Percentiles rank a stretch among this genome's conserved stretches.
phyloP scores from a whole-genome alignment of 169 alveolate species.

The Cryptosporidium tyzzeri region DNA sequence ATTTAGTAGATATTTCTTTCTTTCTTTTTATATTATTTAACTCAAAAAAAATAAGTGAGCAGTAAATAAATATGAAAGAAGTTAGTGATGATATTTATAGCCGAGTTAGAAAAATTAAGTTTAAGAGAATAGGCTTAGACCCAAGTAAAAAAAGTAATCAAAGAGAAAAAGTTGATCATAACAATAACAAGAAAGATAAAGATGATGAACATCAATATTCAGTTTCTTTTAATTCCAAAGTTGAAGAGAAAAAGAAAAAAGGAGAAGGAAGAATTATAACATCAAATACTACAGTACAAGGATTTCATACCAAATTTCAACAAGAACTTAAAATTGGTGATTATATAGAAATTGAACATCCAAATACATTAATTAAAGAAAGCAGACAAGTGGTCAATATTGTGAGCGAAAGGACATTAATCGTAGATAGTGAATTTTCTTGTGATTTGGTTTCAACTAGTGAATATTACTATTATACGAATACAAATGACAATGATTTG shows the following conservation, averaged over 20 bases:
- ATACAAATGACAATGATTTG: slow-evolving; percentile 27
- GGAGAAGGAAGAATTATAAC: slow-evolving; percentile 79
- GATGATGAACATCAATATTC: background rate
- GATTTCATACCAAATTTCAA: slow-evolving; percentile 80
- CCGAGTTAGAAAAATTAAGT: slow-evolving; percentile 29
- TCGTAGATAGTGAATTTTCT: slow-evolving; percentile 69
- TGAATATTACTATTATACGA: slow-evolving; percentile 36
- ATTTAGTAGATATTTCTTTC: too few species aligned
- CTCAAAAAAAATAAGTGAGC: background rate
- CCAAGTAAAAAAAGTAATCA: background rate
- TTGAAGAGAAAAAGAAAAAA: slow-evolving; percentile 12
- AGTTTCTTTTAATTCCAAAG: background rate
- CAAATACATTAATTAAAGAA: slow-evolving; percentile 75
- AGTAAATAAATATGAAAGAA: background rate
- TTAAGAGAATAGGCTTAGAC: background rate
- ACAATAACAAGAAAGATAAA: background rate
- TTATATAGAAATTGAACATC: slow-evolving; percentile 72
- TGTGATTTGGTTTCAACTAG: slow-evolving; percentile 79
- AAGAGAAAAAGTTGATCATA: background rate
- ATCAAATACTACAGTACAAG: slow-evolving; percentile 75
- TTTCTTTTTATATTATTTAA: too few species aligned
- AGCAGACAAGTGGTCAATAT: slow-evolving; percentile 45
- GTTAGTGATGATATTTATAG: slow-evolving; percentile 22
- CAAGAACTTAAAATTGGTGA: slow-evolving; percentile 79
- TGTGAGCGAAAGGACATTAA: slow-evolving; percentile 76